Evolutionary conservation across 768 basidiomycete species (phyloP), one percentile per base, ranked within the genome.

Genomic region (Leccinum broughii): DNA sequence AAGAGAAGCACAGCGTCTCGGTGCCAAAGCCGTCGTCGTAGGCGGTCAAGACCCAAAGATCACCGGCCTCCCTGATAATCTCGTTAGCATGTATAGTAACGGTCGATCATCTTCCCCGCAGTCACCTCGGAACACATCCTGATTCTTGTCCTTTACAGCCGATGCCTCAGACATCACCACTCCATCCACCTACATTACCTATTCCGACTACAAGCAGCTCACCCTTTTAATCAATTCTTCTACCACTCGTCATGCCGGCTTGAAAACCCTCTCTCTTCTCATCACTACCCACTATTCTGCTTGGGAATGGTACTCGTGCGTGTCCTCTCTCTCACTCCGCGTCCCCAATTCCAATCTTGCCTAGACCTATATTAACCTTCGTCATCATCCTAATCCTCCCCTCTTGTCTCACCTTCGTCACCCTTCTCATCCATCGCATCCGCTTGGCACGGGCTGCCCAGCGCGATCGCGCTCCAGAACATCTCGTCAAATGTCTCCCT

Each of bases 241-340:
- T 39, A 92, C 92, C 60, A 89, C 89, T 3, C 89, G 90, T 22
- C 89, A 93, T 68, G 86, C 87, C 39, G 91, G 90, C 46, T 67
- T 92, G 53, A 82, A 79, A 48, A 93, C 92, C 0, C 80, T 93
- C 30, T 89, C 90, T 2, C 76, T 93, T 26, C 78, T 89, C 59
- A 88, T 93, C 66, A 90, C 84, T 14, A 86, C 88, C 5, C 89
- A 91, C 63, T 89, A 88, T 68, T 88, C 89, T 14, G 84, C 88
- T 48, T 95, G 92, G 88, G 92, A 94, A 69, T 95, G 93, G 92
- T 93, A 93, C 70, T 93, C 90, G 91, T 93, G 66, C 64, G 86
- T 58, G 41, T 35, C 51, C 22, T 49, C 49, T 49, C 53, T 26
- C 64, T 53, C 60, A 37, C 17, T 24, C n/a, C 15, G n/a, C 55